Percentiles rank a stretch among this genome's conserved stretches.
phyloP scores from a whole-genome alignment of 2,329 filamentous ascomycete genomes.

The Aspergillus fructus region DNA sequence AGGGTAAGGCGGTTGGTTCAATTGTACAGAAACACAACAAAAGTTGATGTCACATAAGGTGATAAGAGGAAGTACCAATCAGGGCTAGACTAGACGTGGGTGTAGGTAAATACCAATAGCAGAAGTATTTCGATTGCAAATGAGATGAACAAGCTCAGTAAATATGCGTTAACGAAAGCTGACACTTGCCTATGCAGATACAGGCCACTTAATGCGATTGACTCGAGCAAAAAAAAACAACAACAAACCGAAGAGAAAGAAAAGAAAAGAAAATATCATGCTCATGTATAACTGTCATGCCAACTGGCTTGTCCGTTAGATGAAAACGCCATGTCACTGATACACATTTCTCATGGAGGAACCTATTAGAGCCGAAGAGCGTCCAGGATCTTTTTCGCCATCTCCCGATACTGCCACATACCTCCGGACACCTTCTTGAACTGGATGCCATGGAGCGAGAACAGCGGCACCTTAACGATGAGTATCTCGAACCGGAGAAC shows the following conservation, averaged over 20 bases:
- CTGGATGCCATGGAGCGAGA: conserved; percentile 91
- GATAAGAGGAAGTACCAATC: background rate
- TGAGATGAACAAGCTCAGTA: conserved; percentile 24
- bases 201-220: conserved; percentile 12
- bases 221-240: conserved; percentile 5
- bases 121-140: conserved; percentile 5
- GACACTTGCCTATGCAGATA: conserved; percentile 14
- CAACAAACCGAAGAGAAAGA: background rate
- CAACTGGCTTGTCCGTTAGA: conserved; percentile 16
- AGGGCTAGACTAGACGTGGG: too few relatives aligned
- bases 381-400: conserved; percentile 92
- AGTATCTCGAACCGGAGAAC: conserved; percentile 90
- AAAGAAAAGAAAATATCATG: conserved; percentile 21
- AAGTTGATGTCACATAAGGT: too few relatives aligned
- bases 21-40: background rate
- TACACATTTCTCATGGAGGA: conserved; percentile 13
- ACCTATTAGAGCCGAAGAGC: conserved; percentile 69
- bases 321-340: conserved; percentile 9
- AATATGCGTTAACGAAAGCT: conserved; percentile 18
- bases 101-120: background rate
- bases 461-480: conserved; percentile 93
- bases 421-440: conserved; percentile 96
- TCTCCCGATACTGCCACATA: conserved; percentile 98
- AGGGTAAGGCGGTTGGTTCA: background rate
- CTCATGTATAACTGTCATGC: conserved; percentile 30